phyloP scores from a whole-genome alignment of 768 basidiomycete species.

The Phaeotremella skinneri region DNA sequence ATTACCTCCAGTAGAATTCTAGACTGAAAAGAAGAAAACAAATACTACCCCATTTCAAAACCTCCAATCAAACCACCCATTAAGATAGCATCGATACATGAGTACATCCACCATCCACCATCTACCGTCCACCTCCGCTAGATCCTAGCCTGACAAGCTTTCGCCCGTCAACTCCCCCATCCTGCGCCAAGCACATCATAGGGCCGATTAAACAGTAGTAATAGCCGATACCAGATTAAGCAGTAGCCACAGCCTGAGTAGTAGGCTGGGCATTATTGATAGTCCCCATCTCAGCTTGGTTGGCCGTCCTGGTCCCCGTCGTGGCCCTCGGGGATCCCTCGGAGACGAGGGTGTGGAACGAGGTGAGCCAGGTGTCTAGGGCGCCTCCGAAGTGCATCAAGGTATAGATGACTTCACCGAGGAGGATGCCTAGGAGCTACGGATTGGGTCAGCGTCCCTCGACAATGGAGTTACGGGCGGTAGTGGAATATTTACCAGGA shows the following conservation, averaged over 20 bases:
- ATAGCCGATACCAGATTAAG: not conserved
- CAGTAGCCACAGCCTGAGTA: not conserved
- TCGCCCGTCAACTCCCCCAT: too few relatives aligned
- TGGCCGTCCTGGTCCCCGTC: not conserved
- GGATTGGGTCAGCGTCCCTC: not conserved
- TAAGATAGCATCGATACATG: too few relatives aligned
- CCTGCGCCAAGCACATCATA: not conserved
- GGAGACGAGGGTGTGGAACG: conserved; percentile 28
- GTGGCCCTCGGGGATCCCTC: conserved; percentile 11
- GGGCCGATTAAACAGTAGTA: not conserved
- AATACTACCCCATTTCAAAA: too few relatives aligned
- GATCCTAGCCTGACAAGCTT: too few relatives aligned
- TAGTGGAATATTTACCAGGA: conserved; percentile 22
- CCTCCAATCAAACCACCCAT: too few relatives aligned
- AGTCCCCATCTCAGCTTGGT: conserved; percentile 2
- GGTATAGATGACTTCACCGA: conserved; percentile 34
- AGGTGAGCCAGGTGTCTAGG: conserved; percentile 31
- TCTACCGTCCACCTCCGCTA: too few relatives aligned
- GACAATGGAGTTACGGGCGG: not conserved
- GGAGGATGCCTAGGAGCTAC: conserved; percentile 32
- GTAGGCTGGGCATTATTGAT: not conserved
- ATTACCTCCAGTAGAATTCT: too few relatives aligned
- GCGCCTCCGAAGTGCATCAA: conserved; percentile 25
- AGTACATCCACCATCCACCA: too few relatives aligned
- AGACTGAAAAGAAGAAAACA: too few relatives aligned